Percentiles rank a stretch among this genome's conserved stretches.
Conservation (phyloP, 2,329 filamentous ascomycete genomes). For the Leptosphaerulina australis region DNA sequence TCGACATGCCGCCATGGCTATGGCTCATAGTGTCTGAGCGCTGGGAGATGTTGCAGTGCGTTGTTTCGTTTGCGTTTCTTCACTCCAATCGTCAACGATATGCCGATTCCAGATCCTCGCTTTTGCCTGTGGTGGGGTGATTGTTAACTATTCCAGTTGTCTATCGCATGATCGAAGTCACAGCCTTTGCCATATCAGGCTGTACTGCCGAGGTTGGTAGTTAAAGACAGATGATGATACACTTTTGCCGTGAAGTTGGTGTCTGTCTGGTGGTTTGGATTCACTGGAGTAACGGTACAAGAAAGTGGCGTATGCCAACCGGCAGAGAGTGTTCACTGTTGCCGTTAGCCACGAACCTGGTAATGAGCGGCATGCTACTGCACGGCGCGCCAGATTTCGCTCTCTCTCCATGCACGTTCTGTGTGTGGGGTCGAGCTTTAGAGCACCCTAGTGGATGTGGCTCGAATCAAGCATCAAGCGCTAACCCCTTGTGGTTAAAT, state of each 20-base stretch:
- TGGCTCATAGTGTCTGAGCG: constrained; percentile 33
- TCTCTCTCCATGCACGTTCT: constrained; percentile 18
- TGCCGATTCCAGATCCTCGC: constrained; percentile 9
- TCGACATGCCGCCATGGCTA: constrained; percentile 19
- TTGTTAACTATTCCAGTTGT: constrained; percentile 1
- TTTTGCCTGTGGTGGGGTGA: neutral
- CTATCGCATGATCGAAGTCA: constrained; percentile 10
- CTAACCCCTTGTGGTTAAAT: constrained; percentile 35
- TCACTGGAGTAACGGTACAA: constrained; percentile 1
- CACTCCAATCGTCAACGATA: constrained; percentile 5
- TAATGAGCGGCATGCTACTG: constrained; percentile 22
- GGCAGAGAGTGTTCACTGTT: constrained; percentile 7
- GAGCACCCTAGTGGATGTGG: constrained; percentile 19
- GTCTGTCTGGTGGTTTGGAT: constrained; percentile 2
- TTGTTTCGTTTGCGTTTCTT: constrained; percentile 17
- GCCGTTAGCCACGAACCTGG: constrained; percentile 21
- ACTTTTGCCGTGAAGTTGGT: constrained; percentile 1
- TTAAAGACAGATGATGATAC: neutral
- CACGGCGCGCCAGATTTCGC: constrained; percentile 11
- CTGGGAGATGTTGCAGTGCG: constrained; percentile 3
- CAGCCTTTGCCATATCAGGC: constrained; percentile 8
- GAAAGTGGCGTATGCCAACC: constrained; percentile 5
- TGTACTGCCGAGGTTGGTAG: neutral
- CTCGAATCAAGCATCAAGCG: constrained; percentile 21
- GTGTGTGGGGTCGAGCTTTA: constrained; percentile 16